These are phyloP conservation scores for Malassezia globosa DNA, from an alignment of 1,284 basidiomycete genomes.

Conservation along the genomic window DNA sequence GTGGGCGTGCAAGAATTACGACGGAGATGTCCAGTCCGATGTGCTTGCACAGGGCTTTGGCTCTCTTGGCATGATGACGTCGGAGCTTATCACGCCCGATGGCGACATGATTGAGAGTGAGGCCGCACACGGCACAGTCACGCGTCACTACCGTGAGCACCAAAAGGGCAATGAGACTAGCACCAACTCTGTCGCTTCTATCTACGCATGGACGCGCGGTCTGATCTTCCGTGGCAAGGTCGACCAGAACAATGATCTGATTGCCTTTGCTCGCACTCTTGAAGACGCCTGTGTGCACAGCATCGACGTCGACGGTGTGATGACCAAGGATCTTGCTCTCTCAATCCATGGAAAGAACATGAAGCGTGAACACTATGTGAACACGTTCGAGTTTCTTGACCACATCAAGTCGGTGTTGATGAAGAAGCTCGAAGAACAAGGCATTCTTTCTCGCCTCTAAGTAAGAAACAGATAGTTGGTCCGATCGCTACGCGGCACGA, in stretches of 20 bases:
- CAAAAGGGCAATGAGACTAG: slow-evolving; percentile 78
- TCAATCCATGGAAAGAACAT: slow-evolving; percentile 76
- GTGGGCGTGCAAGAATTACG: slow-evolving; percentile 58
- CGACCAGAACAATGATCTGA: slow-evolving; percentile 68
- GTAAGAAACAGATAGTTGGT: too few species aligned
- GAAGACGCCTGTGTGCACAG: slow-evolving; percentile 82
- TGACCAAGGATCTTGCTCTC: slow-evolving; percentile 84
- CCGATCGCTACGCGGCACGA: too few species aligned
- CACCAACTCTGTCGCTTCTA: slow-evolving; percentile 94
- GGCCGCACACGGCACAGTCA: slow-evolving; percentile 56
- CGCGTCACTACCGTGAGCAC: slow-evolving; percentile 90
- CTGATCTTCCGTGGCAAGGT: slow-evolving; percentile 77
- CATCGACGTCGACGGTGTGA: slow-evolving; percentile 76
- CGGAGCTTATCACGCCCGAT: slow-evolving; percentile 89
- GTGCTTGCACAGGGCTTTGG: slow-evolving; percentile 61
- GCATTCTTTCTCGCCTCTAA: not conserved
- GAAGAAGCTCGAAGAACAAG: slow-evolving; percentile 20
- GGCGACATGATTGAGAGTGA: slow-evolving; percentile 67
- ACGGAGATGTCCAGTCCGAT: slow-evolving; percentile 34
- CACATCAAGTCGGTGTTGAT: slow-evolving; percentile 34
- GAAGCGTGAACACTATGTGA: slow-evolving; percentile 45
- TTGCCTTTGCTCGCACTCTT: slow-evolving; percentile 65
- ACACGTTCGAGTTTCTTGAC: slow-evolving; percentile 42
- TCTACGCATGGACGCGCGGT: slow-evolving; percentile 97
- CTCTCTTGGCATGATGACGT: slow-evolving; percentile 93